Conservation (phyloP, 1,139 yeast genomes). For the Hansenula sp. region DNA sequence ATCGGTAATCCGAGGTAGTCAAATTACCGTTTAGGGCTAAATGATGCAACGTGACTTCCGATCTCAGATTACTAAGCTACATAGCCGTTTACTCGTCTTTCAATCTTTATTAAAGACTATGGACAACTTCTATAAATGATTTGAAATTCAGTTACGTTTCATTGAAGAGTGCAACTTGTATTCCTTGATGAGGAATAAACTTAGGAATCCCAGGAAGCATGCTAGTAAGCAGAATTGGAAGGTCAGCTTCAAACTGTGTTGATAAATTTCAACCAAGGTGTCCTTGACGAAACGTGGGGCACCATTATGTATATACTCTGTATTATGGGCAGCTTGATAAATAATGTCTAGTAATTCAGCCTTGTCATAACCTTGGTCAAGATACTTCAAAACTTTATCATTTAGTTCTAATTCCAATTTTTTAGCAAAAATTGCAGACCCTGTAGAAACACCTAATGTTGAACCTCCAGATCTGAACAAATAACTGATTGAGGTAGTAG, state of each 20-base stretch:
- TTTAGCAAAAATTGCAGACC: constrained; percentile 61
- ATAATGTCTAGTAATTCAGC: constrained; percentile 41
- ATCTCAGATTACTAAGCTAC: not conserved
- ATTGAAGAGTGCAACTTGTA: constrained; percentile 33
- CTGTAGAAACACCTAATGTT: constrained; percentile 63
- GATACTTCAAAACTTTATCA: constrained; percentile 23
- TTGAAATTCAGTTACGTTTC: constrained; percentile 17
- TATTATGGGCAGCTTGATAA: constrained; percentile 47
- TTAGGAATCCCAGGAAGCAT: constrained; percentile 34
- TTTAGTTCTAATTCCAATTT: constrained; percentile 22
- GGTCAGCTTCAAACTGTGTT: constrained; percentile 47
- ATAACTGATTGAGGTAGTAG: constrained; percentile 72
- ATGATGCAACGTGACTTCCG: not conserved
- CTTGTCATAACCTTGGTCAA: constrained; percentile 27
- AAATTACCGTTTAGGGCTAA: not conserved
- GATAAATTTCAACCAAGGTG: constrained; percentile 46
- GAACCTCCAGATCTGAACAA: constrained; percentile 75
- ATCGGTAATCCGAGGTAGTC: not conserved
- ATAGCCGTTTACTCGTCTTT: not conserved
- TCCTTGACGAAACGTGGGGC: constrained; percentile 47
- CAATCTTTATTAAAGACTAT: no score
- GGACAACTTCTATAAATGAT: no score
- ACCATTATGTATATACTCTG: constrained; percentile 46
- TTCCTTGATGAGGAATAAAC: constrained; percentile 33
- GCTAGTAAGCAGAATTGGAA: constrained; percentile 42